A percentile compares a stretch with the other conserved stretches of the same genome.
Evolutionary conservation across 2,329 filamentous ascomycete species (phyloP).

Genomic region (Capronia americana): DNA sequence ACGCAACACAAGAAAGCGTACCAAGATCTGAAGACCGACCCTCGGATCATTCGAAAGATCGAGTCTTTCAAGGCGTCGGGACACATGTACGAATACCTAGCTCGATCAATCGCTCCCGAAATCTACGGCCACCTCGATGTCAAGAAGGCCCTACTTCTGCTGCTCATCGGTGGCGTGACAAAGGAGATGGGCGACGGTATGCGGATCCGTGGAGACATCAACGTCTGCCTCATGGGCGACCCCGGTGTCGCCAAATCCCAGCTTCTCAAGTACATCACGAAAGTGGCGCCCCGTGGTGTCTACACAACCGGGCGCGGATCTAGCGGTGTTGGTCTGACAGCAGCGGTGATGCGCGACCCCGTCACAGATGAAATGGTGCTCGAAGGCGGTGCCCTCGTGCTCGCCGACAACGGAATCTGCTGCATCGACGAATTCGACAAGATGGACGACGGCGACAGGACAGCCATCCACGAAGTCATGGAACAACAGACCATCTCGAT

Average conservation of each 20-base stretch:
- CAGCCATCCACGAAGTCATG: constrained; percentile 86
- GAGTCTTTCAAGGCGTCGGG: constrained; percentile 83
- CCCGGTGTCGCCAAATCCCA: constrained; percentile 99
- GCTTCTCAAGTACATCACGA: constrained; percentile 96
- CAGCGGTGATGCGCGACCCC: constrained; percentile 79
- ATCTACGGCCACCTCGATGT: constrained; percentile 97
- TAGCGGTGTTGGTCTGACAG: constrained; percentile 80
- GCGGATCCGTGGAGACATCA: constrained; percentile 98
- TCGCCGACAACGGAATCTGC: constrained; percentile 82
- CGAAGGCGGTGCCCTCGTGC: constrained; percentile 77
- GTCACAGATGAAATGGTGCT: constrained; percentile 80
- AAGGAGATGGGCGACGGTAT: constrained; percentile 98
- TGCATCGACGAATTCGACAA: constrained; percentile 88
- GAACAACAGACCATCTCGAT: constrained; percentile 86
- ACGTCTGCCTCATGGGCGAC: constrained; percentile 98
- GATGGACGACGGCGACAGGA: constrained; percentile 79
- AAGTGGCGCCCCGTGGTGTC: constrained; percentile 91
- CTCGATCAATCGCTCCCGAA: constrained; percentile 94
- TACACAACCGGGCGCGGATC: constrained; percentile 84
- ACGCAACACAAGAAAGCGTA: constrained; percentile 98
- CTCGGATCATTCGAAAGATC: constrained; percentile 79
- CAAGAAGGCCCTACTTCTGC: constrained; percentile 94
- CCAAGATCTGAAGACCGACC: constrained; percentile 85
- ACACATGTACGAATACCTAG: constrained; percentile 93
- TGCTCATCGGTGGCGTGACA: constrained; percentile 92